phyloP scores from a whole-genome alignment of 768 basidiomycete species.

The Butyriboletus loyo region DNA sequence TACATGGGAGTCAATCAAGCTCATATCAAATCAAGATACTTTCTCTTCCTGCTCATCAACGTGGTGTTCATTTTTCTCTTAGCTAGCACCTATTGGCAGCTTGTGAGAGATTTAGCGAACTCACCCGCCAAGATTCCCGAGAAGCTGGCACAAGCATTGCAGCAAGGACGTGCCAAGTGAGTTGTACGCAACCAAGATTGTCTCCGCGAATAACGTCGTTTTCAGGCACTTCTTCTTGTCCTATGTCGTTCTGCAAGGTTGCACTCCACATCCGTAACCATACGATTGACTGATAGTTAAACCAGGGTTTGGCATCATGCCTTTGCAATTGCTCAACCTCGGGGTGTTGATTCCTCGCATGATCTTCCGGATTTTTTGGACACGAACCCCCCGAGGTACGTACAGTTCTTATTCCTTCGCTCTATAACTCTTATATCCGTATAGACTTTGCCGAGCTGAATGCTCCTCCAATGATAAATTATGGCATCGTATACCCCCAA shows the following conservation, averaged over 20 bases:
- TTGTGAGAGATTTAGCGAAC: conserved; percentile 88
- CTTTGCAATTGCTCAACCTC: conserved; percentile 88
- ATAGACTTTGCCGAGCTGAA: conserved; percentile 94
- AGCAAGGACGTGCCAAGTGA: conserved; percentile 70
- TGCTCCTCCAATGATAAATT: conserved; percentile 97
- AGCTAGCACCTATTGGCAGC: conserved; percentile 88
- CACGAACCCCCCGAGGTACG: conserved; percentile 87
- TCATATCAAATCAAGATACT: conserved; percentile 60
- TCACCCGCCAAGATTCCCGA: conserved; percentile 93
- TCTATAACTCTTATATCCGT: neutral
- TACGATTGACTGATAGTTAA: conserved; percentile 3
- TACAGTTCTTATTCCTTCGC: neutral
- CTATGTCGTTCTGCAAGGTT: conserved; percentile 83
- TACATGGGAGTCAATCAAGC: neutral
- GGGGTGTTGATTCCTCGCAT: conserved; percentile 82
- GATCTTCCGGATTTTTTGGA: conserved; percentile 71
- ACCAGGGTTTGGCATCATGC: conserved; percentile 88
- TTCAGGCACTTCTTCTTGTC: conserved; percentile 77
- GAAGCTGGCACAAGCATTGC: conserved; percentile 82
- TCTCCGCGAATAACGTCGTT: conserved; percentile 7
- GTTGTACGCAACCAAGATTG: conserved; percentile 8
- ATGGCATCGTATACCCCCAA: conserved; percentile 95
- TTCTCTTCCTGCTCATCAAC: conserved; percentile 86
- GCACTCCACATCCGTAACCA: neutral
- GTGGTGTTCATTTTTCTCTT: conserved; percentile 94